Conservation (phyloP, 495 filamentous ascomycete species). For the Lindgomyces ingoldianus region DNA sequence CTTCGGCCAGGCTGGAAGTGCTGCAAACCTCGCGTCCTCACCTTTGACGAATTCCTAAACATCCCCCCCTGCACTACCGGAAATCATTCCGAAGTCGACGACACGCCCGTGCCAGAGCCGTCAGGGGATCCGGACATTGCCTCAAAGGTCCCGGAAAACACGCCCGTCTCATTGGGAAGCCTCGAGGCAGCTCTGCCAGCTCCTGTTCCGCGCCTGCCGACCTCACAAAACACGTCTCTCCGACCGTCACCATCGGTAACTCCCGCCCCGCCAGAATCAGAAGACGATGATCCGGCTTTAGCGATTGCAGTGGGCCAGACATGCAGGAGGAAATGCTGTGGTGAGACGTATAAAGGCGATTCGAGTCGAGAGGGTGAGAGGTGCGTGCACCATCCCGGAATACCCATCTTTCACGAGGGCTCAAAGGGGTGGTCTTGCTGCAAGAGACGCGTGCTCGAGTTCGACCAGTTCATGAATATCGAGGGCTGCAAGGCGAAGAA, state of each 20-base stretch:
- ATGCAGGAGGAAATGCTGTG: conserved; percentile 79
- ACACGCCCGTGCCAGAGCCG: conserved; percentile 61
- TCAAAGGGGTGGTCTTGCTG: conserved; percentile 97
- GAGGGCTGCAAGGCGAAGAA: conserved; percentile 82
- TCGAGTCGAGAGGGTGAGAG: conserved; percentile 67
- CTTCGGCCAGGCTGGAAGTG: conserved; percentile 88
- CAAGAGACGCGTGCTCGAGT: conserved; percentile 91
- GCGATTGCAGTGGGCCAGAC: conserved; percentile 69
- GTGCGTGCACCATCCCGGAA: conserved; percentile 83
- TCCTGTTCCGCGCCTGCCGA: conserved; percentile 25
- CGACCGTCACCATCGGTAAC: conserved; percentile 50
- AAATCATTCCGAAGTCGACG: conserved; percentile 85
- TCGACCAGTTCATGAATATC: conserved; percentile 96
- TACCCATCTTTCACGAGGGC: conserved; percentile 92
- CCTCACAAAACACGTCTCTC: conserved; percentile 34
- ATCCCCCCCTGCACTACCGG: conserved; percentile 94
- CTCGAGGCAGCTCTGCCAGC: conserved; percentile 20
- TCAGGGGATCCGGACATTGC: conserved; percentile 45
- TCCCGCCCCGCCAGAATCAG: conserved; percentile 72
- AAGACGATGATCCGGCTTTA: conserved; percentile 77
- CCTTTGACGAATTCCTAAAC: conserved; percentile 96
- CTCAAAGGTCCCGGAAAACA: conserved; percentile 32
- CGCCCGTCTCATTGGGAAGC: conserved; percentile 17
- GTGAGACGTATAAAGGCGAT: conserved; percentile 60
- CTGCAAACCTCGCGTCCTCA: conserved; percentile 96